These are phyloP conservation scores for Monilinia fructigena DNA, from an alignment of 2,329 filamentous ascomycete species.

Conservation along the genomic window DNA sequence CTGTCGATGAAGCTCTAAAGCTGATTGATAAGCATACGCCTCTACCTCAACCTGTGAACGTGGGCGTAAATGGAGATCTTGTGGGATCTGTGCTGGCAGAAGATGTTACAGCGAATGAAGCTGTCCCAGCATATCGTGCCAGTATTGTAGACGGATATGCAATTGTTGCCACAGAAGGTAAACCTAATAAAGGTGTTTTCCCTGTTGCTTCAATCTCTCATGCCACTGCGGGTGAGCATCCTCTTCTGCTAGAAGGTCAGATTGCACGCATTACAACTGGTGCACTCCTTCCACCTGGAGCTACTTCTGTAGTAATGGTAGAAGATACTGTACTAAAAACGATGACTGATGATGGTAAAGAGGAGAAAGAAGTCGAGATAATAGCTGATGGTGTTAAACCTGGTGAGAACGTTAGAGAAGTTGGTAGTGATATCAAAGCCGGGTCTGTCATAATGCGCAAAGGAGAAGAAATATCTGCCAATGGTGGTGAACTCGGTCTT, in stretches of 20 bases:
- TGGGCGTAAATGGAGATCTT: slow-evolving; percentile 62
- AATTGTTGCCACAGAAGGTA: slow-evolving; percentile 63
- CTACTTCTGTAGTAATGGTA: slow-evolving; percentile 93
- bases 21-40: slow-evolving; percentile 75
- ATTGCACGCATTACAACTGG: slow-evolving; percentile 93
- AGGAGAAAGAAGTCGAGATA: slow-evolving; percentile 88
- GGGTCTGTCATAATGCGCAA: slow-evolving; percentile 69
- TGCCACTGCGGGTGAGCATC: slow-evolving; percentile 69
- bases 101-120: slow-evolving; percentile 75
- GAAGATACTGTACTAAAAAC: slow-evolving; percentile 82
- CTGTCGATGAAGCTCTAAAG: slow-evolving; percentile 75
- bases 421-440: slow-evolving; percentile 80
- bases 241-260: slow-evolving; percentile 66
- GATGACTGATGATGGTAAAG: slow-evolving; percentile 73
- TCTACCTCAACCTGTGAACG: slow-evolving; percentile 53
- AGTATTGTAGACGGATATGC: slow-evolving; percentile 98
- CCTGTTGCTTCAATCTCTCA: slow-evolving; percentile 86
- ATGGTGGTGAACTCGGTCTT: slow-evolving; percentile 88
- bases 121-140: slow-evolving; percentile 88
- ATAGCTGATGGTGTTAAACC: slow-evolving; percentile 70
- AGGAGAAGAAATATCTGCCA: slow-evolving; percentile 79
- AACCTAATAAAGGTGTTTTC: slow-evolving; percentile 71
- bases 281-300: slow-evolving; percentile 82
- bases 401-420: slow-evolving; percentile 86
- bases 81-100: slow-evolving; percentile 76